Evolutionary conservation across 257 asterid genomes (phyloP).

Genomic region (Capsicum chinense): DNA sequence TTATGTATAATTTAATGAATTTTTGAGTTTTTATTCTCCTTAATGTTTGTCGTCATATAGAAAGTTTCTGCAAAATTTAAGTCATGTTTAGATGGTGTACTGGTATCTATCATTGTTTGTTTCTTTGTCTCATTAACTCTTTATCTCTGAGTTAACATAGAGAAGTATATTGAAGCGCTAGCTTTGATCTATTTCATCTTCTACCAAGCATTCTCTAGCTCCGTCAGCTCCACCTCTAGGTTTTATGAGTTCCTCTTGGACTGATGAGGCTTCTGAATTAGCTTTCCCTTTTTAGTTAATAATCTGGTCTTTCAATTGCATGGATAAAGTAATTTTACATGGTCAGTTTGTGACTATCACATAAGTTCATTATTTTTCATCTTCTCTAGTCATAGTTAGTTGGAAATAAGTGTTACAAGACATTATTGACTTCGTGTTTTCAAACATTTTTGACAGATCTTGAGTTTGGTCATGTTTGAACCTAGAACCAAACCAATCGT

Average conservation of each 20-base stretch:
- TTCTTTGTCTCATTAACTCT: neutral
- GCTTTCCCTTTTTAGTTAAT: neutral
- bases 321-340: neutral
- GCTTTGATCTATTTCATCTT: slow-evolving; percentile 31
- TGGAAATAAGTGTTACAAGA: neutral
- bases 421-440: neutral
- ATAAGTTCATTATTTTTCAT: neutral
- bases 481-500: neutral
- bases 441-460: neutral
- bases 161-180: slow-evolving; percentile 28
- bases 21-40: slow-evolving; percentile 22
- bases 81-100: neutral
- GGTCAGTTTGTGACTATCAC: neutral
- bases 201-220: slow-evolving; percentile 54
- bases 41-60: slow-evolving; percentile 15
- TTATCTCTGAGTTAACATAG: neutral
- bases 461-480: neutral
- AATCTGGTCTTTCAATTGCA: neutral
- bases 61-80: neutral
- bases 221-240: slow-evolving; percentile 37
- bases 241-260: slow-evolving; percentile 40
- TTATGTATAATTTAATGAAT: too few relatives aligned
- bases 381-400: neutral
- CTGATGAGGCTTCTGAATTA: slow-evolving; percentile 38
- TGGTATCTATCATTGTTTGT: slow-evolving; percentile 20